Percentiles rank a stretch among this genome's conserved stretches.
phyloP scores from a whole-genome alignment of 805 yeast genomes.

The Sugiyamaella mastotermitis region DNA sequence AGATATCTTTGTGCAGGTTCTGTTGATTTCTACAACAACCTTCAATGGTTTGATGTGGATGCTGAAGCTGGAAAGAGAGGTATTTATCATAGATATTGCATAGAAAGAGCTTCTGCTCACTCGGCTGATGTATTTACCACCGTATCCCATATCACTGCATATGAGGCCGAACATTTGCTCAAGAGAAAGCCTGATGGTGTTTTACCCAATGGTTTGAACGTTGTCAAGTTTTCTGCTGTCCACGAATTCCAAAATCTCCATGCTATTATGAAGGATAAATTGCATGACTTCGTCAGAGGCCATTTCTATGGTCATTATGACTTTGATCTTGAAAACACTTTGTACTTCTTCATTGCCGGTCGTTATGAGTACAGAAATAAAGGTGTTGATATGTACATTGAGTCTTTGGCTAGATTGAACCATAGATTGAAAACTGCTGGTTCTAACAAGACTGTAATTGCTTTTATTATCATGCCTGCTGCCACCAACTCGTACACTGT shows the following conservation, averaged over 20 bases:
- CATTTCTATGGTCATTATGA: constrained; percentile 96
- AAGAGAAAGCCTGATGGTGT: constrained; percentile 98
- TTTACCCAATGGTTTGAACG: constrained; percentile 92
- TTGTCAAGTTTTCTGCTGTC: constrained; percentile 92
- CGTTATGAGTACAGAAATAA: constrained; percentile 94
- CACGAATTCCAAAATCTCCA: constrained; percentile 97
- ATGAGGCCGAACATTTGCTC: constrained; percentile 84
- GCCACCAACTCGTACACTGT: constrained; percentile 89
- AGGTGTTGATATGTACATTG: constrained; percentile 94
- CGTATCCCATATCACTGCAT: constrained; percentile 96
- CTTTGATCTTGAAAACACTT: constrained; percentile 87
- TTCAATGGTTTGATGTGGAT: constrained; percentile 86
- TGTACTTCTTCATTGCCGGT: constrained; percentile 95
- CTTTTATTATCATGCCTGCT: constrained; percentile 98
- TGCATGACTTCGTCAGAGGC: constrained; percentile 91
- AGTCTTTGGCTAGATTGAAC: constrained; percentile 85
- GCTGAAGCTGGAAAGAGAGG: constrained; percentile 98
- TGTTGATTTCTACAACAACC: constrained; percentile 90
- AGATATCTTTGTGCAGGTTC: constrained; percentile 95
- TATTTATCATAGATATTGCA: constrained; percentile 92
- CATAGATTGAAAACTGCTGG: constrained; percentile 75
- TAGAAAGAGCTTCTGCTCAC: constrained; percentile 94
- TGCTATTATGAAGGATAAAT: constrained; percentile 83
- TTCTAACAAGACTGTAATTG: constrained; percentile 89
- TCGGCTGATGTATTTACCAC: constrained; percentile 96